A percentile compares a stretch with the other conserved stretches of the same genome.
Conservation (phyloP, 352 stramenopile genomes). For the Phytophthora capsici region DNA sequence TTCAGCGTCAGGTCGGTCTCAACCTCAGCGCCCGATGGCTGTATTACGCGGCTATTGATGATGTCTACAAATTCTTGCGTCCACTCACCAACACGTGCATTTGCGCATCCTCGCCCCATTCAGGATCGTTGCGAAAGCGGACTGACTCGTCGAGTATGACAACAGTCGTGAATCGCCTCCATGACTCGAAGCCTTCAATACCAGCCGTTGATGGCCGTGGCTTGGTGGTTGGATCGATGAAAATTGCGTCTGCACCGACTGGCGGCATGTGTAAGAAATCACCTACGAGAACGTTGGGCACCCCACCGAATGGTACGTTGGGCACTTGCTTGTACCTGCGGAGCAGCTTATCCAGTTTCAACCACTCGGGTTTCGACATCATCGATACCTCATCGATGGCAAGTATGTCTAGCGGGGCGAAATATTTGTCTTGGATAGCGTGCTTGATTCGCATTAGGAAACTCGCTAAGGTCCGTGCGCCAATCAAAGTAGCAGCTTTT, state of each 20-base stretch:
- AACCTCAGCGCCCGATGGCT: too few relatives aligned
- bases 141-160: too few relatives aligned
- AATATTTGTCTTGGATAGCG: background rate
- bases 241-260: conserved; percentile 4
- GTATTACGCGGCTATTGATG: background rate
- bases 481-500: too few relatives aligned
- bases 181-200: background rate
- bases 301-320: conserved; percentile 3
- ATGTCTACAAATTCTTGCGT: too few relatives aligned
- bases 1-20: too few relatives aligned
- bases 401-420: background rate
- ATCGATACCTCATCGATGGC: conserved; percentile 11
- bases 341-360: conserved; percentile 7
- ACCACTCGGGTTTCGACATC: background rate
- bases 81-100: too few relatives aligned
- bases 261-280: conserved; percentile 13
- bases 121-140: too few relatives aligned
- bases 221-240: background rate
- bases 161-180: conserved; percentile 6
- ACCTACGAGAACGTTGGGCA: conserved; percentile 6
- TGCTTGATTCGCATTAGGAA: background rate
- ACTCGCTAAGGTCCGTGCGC: too few relatives aligned
- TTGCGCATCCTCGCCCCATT: too few relatives aligned
- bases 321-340: background rate
- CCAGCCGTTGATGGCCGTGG: background rate